Evolutionary conservation across 768 basidiomycete species (phyloP).

Genomic region (Trametes sanguinea): DNA sequence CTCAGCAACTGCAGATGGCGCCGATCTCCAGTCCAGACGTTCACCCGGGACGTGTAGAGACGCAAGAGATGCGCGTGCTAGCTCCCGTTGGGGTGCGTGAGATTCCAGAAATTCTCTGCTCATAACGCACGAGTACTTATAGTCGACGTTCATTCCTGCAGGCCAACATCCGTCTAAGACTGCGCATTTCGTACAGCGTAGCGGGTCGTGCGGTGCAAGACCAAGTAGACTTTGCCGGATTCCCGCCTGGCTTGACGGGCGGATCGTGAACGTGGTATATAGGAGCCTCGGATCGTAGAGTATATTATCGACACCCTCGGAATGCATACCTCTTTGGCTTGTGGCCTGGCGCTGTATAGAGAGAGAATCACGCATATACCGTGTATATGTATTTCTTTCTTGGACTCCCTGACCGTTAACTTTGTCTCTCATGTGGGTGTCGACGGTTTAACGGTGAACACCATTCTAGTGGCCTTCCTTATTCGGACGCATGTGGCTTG

Average conservation of each 20-base stretch:
- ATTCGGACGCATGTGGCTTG: too few relatives aligned
- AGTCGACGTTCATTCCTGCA: conserved; percentile 35
- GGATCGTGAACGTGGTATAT: conserved; percentile 29
- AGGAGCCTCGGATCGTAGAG: conserved; percentile 1
- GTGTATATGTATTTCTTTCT: too few relatives aligned
- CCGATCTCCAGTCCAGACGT: conserved; percentile 91
- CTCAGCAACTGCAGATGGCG: conserved; percentile 96
- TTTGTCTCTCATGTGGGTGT: too few relatives aligned
- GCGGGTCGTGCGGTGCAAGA: conserved; percentile 78
- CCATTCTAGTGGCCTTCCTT: too few relatives aligned
- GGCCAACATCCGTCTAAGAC: conserved; percentile 81
- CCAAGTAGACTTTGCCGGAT: conserved; percentile 92
- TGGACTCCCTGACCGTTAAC: too few relatives aligned
- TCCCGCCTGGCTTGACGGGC: conserved; percentile 74
- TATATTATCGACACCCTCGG: conserved; percentile 6
- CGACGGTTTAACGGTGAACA: too few relatives aligned
- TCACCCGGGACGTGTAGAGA: conserved; percentile 77
- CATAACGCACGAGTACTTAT: background rate
- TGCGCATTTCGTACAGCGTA: conserved; percentile 80
- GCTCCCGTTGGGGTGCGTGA: conserved; percentile 82
- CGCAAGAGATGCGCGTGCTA: conserved; percentile 92
- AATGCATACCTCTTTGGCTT: conserved; percentile 13
- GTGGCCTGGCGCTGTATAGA: conserved; percentile 7
- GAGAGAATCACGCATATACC: too few relatives aligned
- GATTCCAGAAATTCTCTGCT: background rate